Base-by-base conservation (phyloP, 1,139 yeast genomes). In the Protomyces arabidopsidicola region DNA sequence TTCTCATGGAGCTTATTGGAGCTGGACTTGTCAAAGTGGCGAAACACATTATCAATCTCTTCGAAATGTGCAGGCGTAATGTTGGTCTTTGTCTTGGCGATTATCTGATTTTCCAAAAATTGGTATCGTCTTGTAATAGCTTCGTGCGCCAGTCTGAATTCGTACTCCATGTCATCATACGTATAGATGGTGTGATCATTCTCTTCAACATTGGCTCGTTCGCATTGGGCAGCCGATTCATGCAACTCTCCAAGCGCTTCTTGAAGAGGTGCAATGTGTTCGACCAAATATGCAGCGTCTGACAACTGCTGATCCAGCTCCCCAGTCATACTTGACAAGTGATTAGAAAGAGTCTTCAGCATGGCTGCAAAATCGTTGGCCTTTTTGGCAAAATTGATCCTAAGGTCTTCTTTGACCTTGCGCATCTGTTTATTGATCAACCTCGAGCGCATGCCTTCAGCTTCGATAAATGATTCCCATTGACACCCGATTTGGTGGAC, bases 401-500 rank as follows among this genome's bases (percentile, higher is more conserved):
- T 70, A 65, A 90, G 77, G 66, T 81, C 81, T 45, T 78, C 74
- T 56, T 77, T 76, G 61, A 77, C 72, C 68, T 71, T 71, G 51
- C 76, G 66, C 66, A 77, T 70, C 45, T 73, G 71, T 56, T 72
- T 72, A 67, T 75, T 76, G 57, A 76, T 75, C 20, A 60, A 62
- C 60, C 71, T 71, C 1, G 78, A 75, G n/a, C 75, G 66, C 22
- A 65, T 65, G 0, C 74, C 77, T 65, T 77, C 80, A 0, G 74
- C 72, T 18, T 64, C 57, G 18, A 76, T 69, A 38, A 77, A 68
- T 5, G 65, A 58, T 24, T 70, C 68, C 80, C 80, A 77, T 9
- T 69, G 70, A 3, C 65, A 65, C 53, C 76, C 78, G 55, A 77
- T 66, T 58, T 73, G 76, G 2, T 66, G 63, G 34, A 76, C 65